phyloP scores from a whole-genome alignment of 306 rosid genomes.

The Dryas alaskensis region DNA sequence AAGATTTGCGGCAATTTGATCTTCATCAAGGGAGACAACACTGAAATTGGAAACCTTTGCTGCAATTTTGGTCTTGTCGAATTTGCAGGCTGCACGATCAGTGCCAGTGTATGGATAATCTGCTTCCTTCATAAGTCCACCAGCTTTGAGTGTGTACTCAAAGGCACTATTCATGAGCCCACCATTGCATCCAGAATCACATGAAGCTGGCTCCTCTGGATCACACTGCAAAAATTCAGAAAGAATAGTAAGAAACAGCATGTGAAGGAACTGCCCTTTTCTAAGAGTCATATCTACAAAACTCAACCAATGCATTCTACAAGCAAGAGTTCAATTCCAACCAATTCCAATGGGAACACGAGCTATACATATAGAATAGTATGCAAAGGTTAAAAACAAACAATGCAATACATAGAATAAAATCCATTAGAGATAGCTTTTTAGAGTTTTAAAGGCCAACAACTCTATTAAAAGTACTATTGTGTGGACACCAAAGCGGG shows the following conservation, averaged over 20 bases:
- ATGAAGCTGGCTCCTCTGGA: constrained; percentile 75
- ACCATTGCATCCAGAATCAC: constrained; percentile 94
- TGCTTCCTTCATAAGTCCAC: constrained; percentile 85
- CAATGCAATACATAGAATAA: neutral
- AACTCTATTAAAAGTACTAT: too few relatives aligned
- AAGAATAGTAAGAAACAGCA: constrained; percentile 10
- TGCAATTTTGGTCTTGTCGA: constrained; percentile 70
- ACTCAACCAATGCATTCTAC: too few relatives aligned
- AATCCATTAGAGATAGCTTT: neutral
- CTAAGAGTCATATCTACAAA: neutral
- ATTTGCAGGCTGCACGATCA: constrained; percentile 69
- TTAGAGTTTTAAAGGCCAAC: too few relatives aligned
- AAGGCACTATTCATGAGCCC: constrained; percentile 98
- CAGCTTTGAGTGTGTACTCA: constrained; percentile 82
- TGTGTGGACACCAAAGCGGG: too few relatives aligned
- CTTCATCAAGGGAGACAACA: constrained; percentile 75
- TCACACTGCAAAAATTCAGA: constrained; percentile 62
- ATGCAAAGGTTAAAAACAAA: neutral
- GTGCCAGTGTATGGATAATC: constrained; percentile 89
- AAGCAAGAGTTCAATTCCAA: too few relatives aligned
- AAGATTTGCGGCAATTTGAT: constrained; percentile 89
- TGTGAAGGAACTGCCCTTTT: neutral
- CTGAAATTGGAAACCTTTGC: constrained; percentile 93
- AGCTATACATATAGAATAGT: neutral
- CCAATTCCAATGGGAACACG: too few relatives aligned